These are phyloP conservation scores for Blumeria graminis DNA, from an alignment of 2,329 filamentous ascomycete genomes.

Conservation along the genomic window DNA sequence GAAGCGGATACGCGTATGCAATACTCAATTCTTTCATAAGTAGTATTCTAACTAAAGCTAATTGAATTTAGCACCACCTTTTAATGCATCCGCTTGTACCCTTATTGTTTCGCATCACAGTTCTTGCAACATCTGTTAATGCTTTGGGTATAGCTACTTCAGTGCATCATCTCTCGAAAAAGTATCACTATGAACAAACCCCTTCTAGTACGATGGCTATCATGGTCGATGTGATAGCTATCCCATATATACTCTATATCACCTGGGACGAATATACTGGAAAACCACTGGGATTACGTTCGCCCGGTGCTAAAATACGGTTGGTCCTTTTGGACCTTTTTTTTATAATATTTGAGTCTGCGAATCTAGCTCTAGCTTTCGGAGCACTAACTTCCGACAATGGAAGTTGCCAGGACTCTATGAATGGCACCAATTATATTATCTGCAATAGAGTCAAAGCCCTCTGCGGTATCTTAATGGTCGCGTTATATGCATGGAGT, in stretches of 20 bases:
- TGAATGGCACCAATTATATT: slow-evolving; percentile 16
- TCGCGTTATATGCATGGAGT: slow-evolving; percentile 74
- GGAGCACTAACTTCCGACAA: slow-evolving; percentile 45
- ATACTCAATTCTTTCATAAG: not conserved
- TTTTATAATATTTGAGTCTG: slow-evolving; percentile 93
- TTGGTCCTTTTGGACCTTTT: slow-evolving; percentile 80
- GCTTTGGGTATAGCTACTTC: slow-evolving; percentile 57
- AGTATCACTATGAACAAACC: slow-evolving; percentile 26
- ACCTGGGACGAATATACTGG: slow-evolving; percentile 92
- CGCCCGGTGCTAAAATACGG: slow-evolving; percentile 62
- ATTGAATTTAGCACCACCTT: slow-evolving; percentile 9
- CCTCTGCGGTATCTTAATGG: slow-evolving; percentile 52
- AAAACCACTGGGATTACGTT: slow-evolving; percentile 71
- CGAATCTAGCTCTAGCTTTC: slow-evolving; percentile 76
- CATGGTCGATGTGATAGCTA: slow-evolving; percentile 64
- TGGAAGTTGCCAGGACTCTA: slow-evolving; percentile 28
- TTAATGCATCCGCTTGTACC: slow-evolving; percentile 44
- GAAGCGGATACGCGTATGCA: slow-evolving; percentile 11
- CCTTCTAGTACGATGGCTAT: slow-evolving; percentile 74
- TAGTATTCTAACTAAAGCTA: not conserved
- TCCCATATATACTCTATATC: slow-evolving; percentile 81
- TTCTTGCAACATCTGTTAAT: slow-evolving; percentile 60
- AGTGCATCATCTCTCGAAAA: slow-evolving; percentile 33
- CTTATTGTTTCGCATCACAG: slow-evolving; percentile 55
- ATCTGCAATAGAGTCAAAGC: slow-evolving; percentile 43